Evolutionary conservation across 164 flowering plant species (phyloP), one percentile per base, ranked within the genome.

Genomic region (Stephania japonica): DNA sequence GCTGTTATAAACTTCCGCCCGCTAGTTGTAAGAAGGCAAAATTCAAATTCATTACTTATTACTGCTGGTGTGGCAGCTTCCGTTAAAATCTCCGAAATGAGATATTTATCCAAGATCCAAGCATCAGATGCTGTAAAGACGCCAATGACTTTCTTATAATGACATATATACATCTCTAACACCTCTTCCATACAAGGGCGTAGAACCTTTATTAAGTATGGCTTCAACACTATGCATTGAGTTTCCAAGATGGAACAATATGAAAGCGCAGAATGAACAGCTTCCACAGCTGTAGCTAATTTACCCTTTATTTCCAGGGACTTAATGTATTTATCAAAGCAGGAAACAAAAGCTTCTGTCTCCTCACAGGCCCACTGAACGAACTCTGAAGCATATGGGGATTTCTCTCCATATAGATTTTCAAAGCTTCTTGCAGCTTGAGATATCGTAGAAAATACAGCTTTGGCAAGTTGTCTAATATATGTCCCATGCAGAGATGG

Each of bases 331-430:
- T 76, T 78, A 67, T 42, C 67, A 62, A 90, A 86, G 76, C 68
- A 84, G 72, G 47, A 65, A 63, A 77, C 87, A 77, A 86, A 87
- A 0, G 65, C 68, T 84, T 85, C 78, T 16, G 80, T 84, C 80
- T 86, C 87, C 79, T 89, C 84, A 69, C 73, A n/a, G 8, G 85
- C 86, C 95, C 95, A 90, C 71, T 81, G 85, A 68, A 81, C 75
- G 65, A 90, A 72, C 74, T 87, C 90, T 42, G 84, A 75, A 73
- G 85, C 73, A 76, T 84, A 80, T 18, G 84, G 77, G 59, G 89
- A 79, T 72, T 77, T 79, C 72, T 83, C 89, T 79, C 90, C 90
- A 73, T 74, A 77, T 63, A 90, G 66, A 67, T 71, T 67, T 21
- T 68, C 61, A 82, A 80, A 90, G 71, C 89, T 83, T 78, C 44